These are phyloP conservation scores for Seiridium unicorne DNA, from an alignment of 2,329 filamentous ascomycete species.

Conservation along the genomic window DNA sequence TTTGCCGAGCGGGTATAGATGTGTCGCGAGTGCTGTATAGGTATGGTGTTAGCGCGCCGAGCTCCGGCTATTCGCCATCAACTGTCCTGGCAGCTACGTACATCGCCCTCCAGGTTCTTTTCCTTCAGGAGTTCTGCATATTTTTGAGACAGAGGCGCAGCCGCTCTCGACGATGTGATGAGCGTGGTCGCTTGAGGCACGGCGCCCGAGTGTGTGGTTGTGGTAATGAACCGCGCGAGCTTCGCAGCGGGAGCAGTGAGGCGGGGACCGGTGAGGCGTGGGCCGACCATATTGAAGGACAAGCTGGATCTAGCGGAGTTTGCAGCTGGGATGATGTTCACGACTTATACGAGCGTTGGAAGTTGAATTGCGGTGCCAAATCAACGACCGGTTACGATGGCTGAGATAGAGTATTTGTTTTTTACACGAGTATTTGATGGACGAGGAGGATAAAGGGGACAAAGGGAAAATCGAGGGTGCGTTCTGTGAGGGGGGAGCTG, in stretches of 20 bases:
- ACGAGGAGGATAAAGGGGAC: background rate
- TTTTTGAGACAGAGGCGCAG: constrained; percentile 28
- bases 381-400: background rate
- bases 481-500: background rate
- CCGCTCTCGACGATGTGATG: constrained; percentile 23
- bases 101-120: constrained; percentile 28
- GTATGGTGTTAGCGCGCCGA: constrained; percentile 20
- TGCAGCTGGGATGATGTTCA: background rate
- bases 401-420: background rate
- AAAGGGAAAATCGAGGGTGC: background rate
- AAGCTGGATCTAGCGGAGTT: background rate
- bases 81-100: constrained; percentile 16
- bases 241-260: constrained; percentile 28
- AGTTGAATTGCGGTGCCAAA: background rate
- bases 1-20: constrained; percentile 33
- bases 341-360: background rate
- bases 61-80: background rate
- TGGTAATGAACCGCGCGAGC: constrained; percentile 28
- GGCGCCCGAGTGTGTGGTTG: constrained; percentile 18
- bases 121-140: constrained; percentile 34
- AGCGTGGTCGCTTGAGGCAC: constrained; percentile 22
- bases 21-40: constrained; percentile 25
- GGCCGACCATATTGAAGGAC: constrained; percentile 3
- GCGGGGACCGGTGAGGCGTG: constrained; percentile 29
- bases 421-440: background rate